Conservation (phyloP, 345 rosid species). For the Citrus maxima region DNA sequence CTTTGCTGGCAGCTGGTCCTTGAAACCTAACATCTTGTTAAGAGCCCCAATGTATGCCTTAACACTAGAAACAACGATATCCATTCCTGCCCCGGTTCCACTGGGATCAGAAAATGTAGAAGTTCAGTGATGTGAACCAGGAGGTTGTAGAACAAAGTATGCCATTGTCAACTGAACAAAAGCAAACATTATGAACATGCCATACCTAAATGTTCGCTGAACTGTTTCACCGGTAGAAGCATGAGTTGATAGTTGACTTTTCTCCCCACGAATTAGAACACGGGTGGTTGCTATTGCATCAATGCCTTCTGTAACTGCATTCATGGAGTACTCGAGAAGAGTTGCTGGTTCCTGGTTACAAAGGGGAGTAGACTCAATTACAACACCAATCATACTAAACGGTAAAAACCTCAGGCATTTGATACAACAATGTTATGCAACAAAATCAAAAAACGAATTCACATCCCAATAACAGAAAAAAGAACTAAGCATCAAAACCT, state of each 20-base stretch:
- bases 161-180: background rate
- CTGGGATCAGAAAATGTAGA: constrained; percentile 26
- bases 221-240: constrained; percentile 59
- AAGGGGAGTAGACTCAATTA: background rate
- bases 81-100: constrained; percentile 88
- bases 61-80: constrained; percentile 87
- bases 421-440: background rate
- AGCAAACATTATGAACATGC: background rate
- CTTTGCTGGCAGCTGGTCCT: constrained; percentile 25
- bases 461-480: background rate
- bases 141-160: background rate
- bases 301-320: constrained; percentile 86
- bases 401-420: background rate
- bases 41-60: constrained; percentile 83
- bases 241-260: constrained; percentile 37
- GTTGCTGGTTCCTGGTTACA: constrained; percentile 59
- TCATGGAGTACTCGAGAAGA: constrained; percentile 87
- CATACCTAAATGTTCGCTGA: constrained; percentile 72
- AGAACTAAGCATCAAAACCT: background rate
- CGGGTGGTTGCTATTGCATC: constrained; percentile 97
- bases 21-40: constrained; percentile 84
- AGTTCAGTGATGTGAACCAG: background rate
- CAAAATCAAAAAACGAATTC: background rate
- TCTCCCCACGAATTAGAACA: constrained; percentile 75
- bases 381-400: background rate